Base-by-base conservation (phyloP, 2,329 filamentous ascomycete genomes). In the Claviceps fusiformis region DNA sequence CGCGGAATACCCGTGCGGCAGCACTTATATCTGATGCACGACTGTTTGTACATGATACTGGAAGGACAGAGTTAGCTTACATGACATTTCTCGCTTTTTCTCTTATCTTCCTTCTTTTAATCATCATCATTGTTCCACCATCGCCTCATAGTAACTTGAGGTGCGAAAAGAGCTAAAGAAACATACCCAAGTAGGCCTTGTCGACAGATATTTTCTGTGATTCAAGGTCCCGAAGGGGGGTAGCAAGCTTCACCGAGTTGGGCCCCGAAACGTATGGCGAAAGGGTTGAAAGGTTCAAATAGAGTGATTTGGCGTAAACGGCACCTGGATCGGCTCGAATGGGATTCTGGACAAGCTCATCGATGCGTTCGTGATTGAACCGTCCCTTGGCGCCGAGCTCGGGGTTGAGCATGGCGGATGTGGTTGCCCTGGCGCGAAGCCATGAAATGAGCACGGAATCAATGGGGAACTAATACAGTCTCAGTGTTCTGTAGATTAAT, bases 241-340 rank as follows among this genome's bases (percentile, higher is more conserved):
- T 50, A 19, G 48, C 48, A 5, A 50, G 10, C 19, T 50, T 96
- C 64, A 95, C 89, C 0, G 87, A 91, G 71, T 96, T 95, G 0
- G 92, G 92, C 0, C 92, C 91, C 0, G 90, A 78, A 10, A 96
- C 83, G 55, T 87, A 91, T 0, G 91, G 91, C 0, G 88, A 86
- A 0, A 96, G 78, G 0, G 89, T 91, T 0, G 86, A 88, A 0
- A 96, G 78, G 66, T 95, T 82, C 7, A 96, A 74, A 67, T 87
- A 90, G 0, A 95, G 76, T 45, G 84, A 73, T 70, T 97, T 96
- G 54, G 89, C 86, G 61, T 96, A 97, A 6, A 74, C 75, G 1
- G 90, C 91, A 9, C 82, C 87, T 15, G 79, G 80, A 64, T 96
- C 91, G 3, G 91, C 88, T 0, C 66, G 69, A 2, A 91, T 66